Percentiles rank a stretch among this genome's conserved stretches.
These are phyloP conservation scores for Tulasnella sp. DNA, from an alignment of 768 basidiomycete genomes.

Conservation along the genomic window DNA sequence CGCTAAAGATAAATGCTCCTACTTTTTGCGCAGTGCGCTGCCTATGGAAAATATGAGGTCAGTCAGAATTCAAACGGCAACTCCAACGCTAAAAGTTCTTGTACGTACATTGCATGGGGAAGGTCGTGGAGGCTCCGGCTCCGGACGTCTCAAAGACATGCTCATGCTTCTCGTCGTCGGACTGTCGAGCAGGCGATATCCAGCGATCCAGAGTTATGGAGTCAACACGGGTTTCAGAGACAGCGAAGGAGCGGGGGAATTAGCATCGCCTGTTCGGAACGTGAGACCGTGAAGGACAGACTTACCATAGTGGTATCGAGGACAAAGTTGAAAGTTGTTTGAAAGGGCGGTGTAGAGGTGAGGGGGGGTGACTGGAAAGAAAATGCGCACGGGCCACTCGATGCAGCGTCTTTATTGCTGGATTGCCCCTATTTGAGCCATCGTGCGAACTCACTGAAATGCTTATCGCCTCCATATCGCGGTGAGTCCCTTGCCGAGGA, in stretches of 20 bases:
- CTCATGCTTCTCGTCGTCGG: constrained; percentile 76
- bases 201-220: neutral
- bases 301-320: neutral
- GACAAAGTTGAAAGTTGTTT: neutral
- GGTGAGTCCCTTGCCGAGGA: neutral
- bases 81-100: neutral
- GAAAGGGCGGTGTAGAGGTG: neutral
- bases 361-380: neutral
- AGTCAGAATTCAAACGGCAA: neutral
- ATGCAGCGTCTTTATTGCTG: neutral
- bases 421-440: neutral
- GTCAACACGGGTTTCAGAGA: neutral
- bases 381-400: neutral
- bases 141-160: constrained; percentile 76
- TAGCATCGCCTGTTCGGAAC: neutral
- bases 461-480: neutral
- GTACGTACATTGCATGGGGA: constrained; percentile 47
- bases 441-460: neutral
- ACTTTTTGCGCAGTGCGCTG: constrained; percentile 19
- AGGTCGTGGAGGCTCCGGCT: constrained; percentile 29
- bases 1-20: neutral
- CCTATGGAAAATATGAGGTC: neutral
- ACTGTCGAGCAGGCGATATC: neutral
- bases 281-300: neutral
- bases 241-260: neutral